Evolutionary conservation across 768 basidiomycete genomes (phyloP).

Genomic region (Rhodotorula toruloides): DNA sequence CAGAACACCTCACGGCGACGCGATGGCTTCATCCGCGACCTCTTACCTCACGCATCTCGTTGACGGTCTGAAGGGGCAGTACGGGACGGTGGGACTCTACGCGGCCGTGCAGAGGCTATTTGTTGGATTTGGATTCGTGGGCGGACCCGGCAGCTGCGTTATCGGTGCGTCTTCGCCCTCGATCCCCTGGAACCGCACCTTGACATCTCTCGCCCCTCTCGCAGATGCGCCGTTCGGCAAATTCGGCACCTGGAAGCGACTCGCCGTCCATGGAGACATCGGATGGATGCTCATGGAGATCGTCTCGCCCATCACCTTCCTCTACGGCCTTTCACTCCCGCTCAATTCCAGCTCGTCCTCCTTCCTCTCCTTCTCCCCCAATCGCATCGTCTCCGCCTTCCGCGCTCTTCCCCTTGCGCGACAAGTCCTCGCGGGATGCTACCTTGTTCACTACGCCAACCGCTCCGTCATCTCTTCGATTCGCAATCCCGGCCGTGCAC

Average conservation of each 20-base stretch:
- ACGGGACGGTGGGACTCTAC: constrained; percentile 13
- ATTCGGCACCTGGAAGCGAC: constrained; percentile 1
- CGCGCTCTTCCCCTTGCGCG: constrained; percentile 47
- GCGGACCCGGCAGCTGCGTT: not conserved
- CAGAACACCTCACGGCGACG: not conserved
- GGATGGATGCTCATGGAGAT: constrained; percentile 34
- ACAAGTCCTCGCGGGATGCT: constrained; percentile 57
- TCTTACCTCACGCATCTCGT: not conserved
- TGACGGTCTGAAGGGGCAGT: not conserved
- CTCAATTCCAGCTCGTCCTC: constrained; percentile 48
- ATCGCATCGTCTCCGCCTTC: constrained; percentile 49
- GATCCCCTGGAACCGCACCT: not conserved
- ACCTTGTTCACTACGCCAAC: constrained; percentile 72
- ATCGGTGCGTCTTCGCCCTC: constrained; percentile 1
- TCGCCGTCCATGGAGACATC: constrained; percentile 10
- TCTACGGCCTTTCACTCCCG: constrained; percentile 4
- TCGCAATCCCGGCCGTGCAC: constrained; percentile 68
- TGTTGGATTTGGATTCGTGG: not conserved
- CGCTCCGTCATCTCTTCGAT: constrained; percentile 74
- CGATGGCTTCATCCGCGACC: not conserved
- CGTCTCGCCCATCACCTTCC: constrained; percentile 26
- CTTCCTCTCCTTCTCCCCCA: constrained; percentile 46
- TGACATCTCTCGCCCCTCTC: not conserved
- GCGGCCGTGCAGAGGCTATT: constrained; percentile 15
- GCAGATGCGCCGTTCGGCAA: constrained; percentile 33